These are phyloP conservation scores for Tricholoma terreum DNA, from an alignment of 768 basidiomycete species.

Conservation along the genomic window DNA sequence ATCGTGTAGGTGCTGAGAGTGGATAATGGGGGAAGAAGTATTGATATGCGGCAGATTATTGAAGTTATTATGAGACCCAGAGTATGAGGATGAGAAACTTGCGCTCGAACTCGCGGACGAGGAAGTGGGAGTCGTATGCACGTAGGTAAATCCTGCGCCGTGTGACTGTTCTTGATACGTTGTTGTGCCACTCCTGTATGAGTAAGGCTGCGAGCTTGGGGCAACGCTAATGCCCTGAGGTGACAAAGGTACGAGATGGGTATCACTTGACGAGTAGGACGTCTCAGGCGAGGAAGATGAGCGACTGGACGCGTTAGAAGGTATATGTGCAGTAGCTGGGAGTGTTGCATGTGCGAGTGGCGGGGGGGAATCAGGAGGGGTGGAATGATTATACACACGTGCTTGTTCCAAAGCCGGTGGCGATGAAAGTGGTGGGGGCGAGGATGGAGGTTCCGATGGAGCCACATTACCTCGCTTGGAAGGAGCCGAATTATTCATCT, in stretches of 20 bases:
- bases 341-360: conserved; percentile 51
- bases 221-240: conserved; percentile 16
- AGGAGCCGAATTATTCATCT: conserved; percentile 20
- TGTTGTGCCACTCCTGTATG: conserved; percentile 38
- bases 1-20: conserved; percentile 16
- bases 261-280: conserved; percentile 36
- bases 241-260: conserved; percentile 22
- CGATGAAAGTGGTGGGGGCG: conserved; percentile 31
- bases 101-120: conserved; percentile 19
- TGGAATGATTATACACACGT: conserved; percentile 31
- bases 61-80: conserved; percentile 27
- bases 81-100: conserved; percentile 33
- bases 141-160: conserved; percentile 33
- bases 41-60: conserved; percentile 21
- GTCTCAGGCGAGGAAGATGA: conserved; percentile 46
- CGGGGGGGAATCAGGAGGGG: conserved; percentile 56
- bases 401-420: conserved; percentile 49
- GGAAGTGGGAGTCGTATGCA: conserved; percentile 34
- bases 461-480: conserved; percentile 31
- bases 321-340: conserved; percentile 36
- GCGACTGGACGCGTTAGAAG: conserved; percentile 36
- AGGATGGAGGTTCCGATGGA: conserved; percentile 23
- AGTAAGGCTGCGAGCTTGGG: conserved; percentile 25
- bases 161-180: conserved; percentile 45
- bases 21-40: conserved; percentile 16